Percentiles rank a stretch among this genome's conserved stretches.
Conservation (phyloP, 2,329 filamentous ascomycete species). For the Berkeleyomyces rouxiae region DNA sequence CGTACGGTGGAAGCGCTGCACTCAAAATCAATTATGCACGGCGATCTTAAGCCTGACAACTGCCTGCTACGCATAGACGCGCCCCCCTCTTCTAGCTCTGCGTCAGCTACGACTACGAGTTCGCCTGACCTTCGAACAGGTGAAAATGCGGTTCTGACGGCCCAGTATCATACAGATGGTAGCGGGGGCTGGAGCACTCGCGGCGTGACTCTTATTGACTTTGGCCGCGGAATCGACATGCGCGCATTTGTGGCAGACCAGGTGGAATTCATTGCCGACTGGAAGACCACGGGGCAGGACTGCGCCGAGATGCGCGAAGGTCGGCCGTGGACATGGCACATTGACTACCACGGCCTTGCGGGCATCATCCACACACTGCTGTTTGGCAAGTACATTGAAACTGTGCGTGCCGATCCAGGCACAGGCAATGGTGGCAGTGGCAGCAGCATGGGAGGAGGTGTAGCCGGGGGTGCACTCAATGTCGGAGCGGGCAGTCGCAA, state of each 20-base stretch:
- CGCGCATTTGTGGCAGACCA: slow-evolving; percentile 59
- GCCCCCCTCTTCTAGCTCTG: slow-evolving; percentile 19
- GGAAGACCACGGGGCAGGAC: slow-evolving; percentile 74
- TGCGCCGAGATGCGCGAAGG: slow-evolving; percentile 92
- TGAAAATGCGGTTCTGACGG: slow-evolving; percentile 27
- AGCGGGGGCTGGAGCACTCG: slow-evolving; percentile 62
- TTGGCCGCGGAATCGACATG: slow-evolving; percentile 91
- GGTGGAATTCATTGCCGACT: slow-evolving; percentile 77
- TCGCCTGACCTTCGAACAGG: neutral
- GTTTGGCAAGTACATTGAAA: slow-evolving; percentile 92
- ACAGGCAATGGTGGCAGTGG: slow-evolving; percentile 31
- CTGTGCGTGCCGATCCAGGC: slow-evolving; percentile 37
- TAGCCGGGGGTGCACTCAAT: slow-evolving; percentile 30
- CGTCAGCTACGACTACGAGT: neutral
- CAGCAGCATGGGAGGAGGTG: slow-evolving; percentile 24
- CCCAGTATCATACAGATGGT: slow-evolving; percentile 58
- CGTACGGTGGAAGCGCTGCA: slow-evolving; percentile 82
- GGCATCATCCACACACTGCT: slow-evolving; percentile 76
- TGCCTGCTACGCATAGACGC: slow-evolving; percentile 69
- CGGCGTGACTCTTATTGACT: slow-evolving; percentile 80
- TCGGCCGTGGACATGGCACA: slow-evolving; percentile 91
- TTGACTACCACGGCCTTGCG: slow-evolving; percentile 88
- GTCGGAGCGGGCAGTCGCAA: slow-evolving; percentile 41
- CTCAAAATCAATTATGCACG: slow-evolving; percentile 62
- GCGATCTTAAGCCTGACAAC: slow-evolving; percentile 91